A percentile compares a stretch with the other conserved stretches of the same genome.
phyloP scores from a whole-genome alignment of 169 alveolate species.

The Plasmodium fragile region DNA sequence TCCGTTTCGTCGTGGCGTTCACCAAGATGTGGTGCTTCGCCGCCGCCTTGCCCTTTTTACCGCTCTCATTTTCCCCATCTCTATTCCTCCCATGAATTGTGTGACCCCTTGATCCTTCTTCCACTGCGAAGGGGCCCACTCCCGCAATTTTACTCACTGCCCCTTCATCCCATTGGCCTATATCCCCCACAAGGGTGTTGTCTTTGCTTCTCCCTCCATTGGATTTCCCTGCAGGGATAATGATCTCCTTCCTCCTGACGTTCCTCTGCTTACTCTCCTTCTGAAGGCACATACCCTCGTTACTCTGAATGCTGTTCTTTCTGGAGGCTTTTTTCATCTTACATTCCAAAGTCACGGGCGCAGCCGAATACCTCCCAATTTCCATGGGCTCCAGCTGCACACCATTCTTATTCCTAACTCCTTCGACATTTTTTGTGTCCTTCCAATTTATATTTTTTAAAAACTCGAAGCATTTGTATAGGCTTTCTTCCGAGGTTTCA shows the following conservation, averaged over 20 bases:
- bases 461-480: conserved; percentile 64
- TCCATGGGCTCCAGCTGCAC: background rate
- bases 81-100: background rate
- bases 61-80: background rate
- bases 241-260: conserved; percentile 1
- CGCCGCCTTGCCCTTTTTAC: background rate
- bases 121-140: background rate
- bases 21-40: background rate
- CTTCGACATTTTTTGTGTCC: conserved; percentile 12
- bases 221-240: background rate
- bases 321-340: conserved; percentile 23
- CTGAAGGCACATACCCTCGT: background rate
- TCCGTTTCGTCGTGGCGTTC: background rate
- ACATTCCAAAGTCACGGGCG: conserved; percentile 19
- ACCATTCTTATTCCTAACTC: background rate
- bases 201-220: background rate
- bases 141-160: background rate
- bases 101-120: background rate
- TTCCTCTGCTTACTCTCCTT: conserved; percentile 36
- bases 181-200: background rate
- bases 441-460: conserved; percentile 51
- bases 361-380: background rate
- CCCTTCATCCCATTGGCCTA: background rate
- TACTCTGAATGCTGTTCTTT: conserved; percentile 30
- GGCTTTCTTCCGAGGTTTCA: conserved; percentile 60